phyloP scores from a whole-genome alignment of 2,329 filamentous ascomycete genomes.

The Neocucurbitaria cava region DNA sequence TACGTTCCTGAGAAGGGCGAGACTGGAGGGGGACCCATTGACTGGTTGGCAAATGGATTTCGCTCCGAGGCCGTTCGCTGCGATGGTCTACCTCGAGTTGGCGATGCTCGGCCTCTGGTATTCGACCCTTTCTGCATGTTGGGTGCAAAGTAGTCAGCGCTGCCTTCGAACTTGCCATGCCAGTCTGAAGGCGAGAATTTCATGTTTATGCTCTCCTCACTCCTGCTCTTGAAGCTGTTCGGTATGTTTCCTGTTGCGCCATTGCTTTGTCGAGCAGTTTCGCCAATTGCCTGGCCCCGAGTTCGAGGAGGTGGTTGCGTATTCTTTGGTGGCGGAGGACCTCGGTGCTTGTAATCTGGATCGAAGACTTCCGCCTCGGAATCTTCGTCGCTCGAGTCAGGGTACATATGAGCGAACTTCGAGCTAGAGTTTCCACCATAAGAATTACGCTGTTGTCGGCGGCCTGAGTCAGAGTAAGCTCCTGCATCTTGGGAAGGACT shows the following conservation, averaged over 20 bases:
- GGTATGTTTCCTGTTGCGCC: slow-evolving; percentile 26
- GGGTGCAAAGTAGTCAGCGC: slow-evolving; percentile 52
- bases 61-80: slow-evolving; percentile 32
- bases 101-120: slow-evolving; percentile 38
- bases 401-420: slow-evolving; percentile 38
- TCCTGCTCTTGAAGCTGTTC: slow-evolving; percentile 52
- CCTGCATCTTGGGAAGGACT: slow-evolving; percentile 32
- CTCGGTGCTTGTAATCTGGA: slow-evolving; percentile 20
- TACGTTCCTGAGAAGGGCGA: slow-evolving; percentile 24
- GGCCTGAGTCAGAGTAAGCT: slow-evolving; percentile 42
- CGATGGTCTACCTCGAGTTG: slow-evolving; percentile 37
- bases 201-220: slow-evolving; percentile 58
- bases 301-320: slow-evolving; percentile 25
- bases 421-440: slow-evolving; percentile 28
- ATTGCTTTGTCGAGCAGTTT: slow-evolving; percentile 22
- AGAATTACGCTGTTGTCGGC: slow-evolving; percentile 33
- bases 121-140: slow-evolving; percentile 32
- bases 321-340: slow-evolving; percentile 21
- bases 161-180: slow-evolving; percentile 55
- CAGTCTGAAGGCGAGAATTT: slow-evolving; percentile 57
- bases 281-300: slow-evolving; percentile 24
- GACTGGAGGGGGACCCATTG: slow-evolving; percentile 30
- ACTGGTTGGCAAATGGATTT: slow-evolving; percentile 17
- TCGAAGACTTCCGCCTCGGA: slow-evolving; percentile 32
- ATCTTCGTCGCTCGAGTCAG: slow-evolving; percentile 40